These are phyloP conservation scores for Suhomyces ambrosiae DNA, from an alignment of 1,139 yeast genomes.

Conservation along the genomic window DNA sequence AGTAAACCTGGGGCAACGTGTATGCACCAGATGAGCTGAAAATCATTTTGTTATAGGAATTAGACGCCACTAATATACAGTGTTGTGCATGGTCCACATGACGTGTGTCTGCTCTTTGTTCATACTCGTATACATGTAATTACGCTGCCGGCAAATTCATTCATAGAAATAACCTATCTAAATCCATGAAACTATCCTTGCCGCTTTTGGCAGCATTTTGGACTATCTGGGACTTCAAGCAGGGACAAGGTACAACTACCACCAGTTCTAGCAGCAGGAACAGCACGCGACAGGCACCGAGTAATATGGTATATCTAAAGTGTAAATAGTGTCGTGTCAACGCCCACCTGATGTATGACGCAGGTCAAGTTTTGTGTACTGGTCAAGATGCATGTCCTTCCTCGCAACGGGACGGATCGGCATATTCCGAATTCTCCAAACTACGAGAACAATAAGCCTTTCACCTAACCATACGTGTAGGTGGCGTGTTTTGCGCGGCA, in stretches of 20 bases:
- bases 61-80: neutral
- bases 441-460: too few species aligned
- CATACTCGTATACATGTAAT: conserved; percentile 1
- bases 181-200: neutral
- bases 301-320: too few species aligned
- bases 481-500: too few species aligned
- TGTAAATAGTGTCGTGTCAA: too few species aligned
- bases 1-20: neutral
- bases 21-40: neutral
- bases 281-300: neutral
- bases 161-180: too few species aligned
- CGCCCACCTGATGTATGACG: too few species aligned
- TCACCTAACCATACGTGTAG: too few species aligned
- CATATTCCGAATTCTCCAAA: too few species aligned
- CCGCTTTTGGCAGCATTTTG: too few species aligned
- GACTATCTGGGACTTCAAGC: neutral
- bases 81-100: neutral
- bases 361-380: too few species aligned
- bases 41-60: neutral
- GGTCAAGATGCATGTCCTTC: too few species aligned
- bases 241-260: neutral
- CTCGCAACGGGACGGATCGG: too few species aligned
- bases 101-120: neutral
- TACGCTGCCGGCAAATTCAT: neutral
- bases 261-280: neutral